Base-by-base conservation (phyloP, 208 protist genomes). In the Crithidia sp. region DNA sequence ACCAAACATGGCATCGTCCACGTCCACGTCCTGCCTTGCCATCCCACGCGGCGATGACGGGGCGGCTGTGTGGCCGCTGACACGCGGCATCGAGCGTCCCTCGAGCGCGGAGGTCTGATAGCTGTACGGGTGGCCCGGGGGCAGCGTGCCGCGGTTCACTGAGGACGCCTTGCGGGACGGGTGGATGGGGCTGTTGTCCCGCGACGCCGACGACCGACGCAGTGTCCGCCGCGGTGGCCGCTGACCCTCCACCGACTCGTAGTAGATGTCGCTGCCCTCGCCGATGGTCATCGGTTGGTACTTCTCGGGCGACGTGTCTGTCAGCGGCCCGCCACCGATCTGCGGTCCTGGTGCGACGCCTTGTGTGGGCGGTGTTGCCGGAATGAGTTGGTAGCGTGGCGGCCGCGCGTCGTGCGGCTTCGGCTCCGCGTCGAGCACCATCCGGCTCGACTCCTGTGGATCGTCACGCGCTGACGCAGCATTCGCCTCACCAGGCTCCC, bases 221-320 rank as follows among this genome's bases (percentile, higher is more conserved):
- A 59, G 37, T 14, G 43, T 4, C 36, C 72, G 40, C n/a, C 56
- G 63, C 7, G 65, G 5, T 16, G 65, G 72, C 28, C 72, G 65
- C 50, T 67, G 67, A 14, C 36, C 39, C 55, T 28, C 72, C 0
- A 71, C 65, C 4, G 72, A 72, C 41, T 71, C 56, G 36, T 9
- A 56, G 50, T 71, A 54, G n/a, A 65, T 60, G 7, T 65, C 64
- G 43, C 72, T 77, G 43, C 39, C 65, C 28, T 77, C 40, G 36
- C 50, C 4, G 10, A 49, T 60, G 14, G 53, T 39, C 37, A 49
- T 16, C 9, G 49, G 45, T 39, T 62, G 50, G 50, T 67, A 53
- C 57, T 39, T 43, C 16, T 60, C 65, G 0, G 45, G 49, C 3
- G 43, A 59, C 16, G 58, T 62, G 50, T 72, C 52, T 9, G 13